phyloP scores from a whole-genome alignment of 2,329 filamentous ascomycete species.

The Berkeleyomyces basicola region DNA sequence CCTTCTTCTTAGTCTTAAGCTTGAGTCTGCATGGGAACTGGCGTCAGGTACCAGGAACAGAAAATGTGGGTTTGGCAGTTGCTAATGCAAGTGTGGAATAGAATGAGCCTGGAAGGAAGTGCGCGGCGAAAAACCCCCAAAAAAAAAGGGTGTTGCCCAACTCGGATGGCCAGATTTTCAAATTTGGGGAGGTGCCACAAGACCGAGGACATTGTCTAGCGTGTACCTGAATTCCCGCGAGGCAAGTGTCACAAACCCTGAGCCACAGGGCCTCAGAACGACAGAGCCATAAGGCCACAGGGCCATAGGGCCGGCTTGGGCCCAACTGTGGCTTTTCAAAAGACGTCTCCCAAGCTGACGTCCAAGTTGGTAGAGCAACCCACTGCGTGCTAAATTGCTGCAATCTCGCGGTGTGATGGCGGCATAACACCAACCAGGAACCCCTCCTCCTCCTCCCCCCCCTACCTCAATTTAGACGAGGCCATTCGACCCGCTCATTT shows the following conservation, averaged over 20 bases:
- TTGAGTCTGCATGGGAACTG: background rate
- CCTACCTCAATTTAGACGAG: background rate
- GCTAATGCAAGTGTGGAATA: background rate
- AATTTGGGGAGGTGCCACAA: too few species aligned
- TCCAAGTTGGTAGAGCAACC: background rate
- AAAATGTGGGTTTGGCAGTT: background rate
- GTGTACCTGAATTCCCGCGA: too few species aligned
- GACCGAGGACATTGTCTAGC: too few species aligned
- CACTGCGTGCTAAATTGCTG: background rate
- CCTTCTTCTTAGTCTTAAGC: background rate
- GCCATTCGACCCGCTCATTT: background rate
- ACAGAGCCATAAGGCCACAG: too few species aligned
- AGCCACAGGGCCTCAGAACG: too few species aligned
- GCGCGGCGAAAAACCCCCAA: too few species aligned
- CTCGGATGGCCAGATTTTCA: too few species aligned
- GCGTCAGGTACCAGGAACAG: conserved; percentile 5
- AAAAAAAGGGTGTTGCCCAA: too few species aligned
- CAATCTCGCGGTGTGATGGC: background rate
- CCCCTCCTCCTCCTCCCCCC: background rate
- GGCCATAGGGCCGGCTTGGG: too few species aligned
- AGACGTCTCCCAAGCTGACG: too few species aligned
- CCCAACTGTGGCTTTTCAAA: background rate
- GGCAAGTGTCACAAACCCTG: too few species aligned
- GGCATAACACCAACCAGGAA: background rate
- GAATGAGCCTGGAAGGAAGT: background rate